Evolutionary conservation across 139 green algal genomes (phyloP), one percentile per base, ranked within the genome.

Genomic region (Haematococcus lacustris): DNA sequence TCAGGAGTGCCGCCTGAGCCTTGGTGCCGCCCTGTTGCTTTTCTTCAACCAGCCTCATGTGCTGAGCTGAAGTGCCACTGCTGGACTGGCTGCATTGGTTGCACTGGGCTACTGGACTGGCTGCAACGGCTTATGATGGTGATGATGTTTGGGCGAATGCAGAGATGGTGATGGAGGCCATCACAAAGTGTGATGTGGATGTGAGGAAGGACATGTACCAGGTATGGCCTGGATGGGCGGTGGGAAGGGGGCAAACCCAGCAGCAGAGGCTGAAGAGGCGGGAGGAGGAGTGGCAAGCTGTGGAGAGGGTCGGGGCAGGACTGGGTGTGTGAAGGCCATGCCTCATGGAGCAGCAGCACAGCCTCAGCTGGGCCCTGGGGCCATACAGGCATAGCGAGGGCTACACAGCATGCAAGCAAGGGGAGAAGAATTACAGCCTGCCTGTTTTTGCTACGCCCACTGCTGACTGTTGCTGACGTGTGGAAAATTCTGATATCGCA

Each of bases 151-250:
- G n/a, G 33, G 61, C 40, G 61, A 32, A 1, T 43, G 57, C 89
- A 84, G 74, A 75, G 4, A 4, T 90, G 39, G 80, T 94, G 2
- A 60, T 90, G 59, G 88, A 96, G 13, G 80, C 70, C 64, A 88
- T 98, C 51, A 84, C 83, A 70, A 83, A 83, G 37, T 92, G 86
- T 25, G 93, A 98, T 70, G 84, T 94, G 63, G 93, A 98, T 71
- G 74, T 95, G 40, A 84, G 91, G 38, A 88, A 90, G 67, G 92
- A 97, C 47, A 78, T 97, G 51, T 97, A 90, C 79, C 50, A 67
- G 41, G 66, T 71, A 28, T n/a, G n/a, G n/a, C n/a, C n/a, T n/a
- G n/a, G n/a, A n/a, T n/a, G n/a, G n/a, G n/a, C n/a, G n/a, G n/a
- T n/a, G n/a, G n/a, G n/a, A n/a, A n/a, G n/a, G n/a, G n/a, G n/a